These are phyloP conservation scores for Ramaria rubella DNA, from an alignment of 768 basidiomycete genomes.

Conservation along the genomic window DNA sequence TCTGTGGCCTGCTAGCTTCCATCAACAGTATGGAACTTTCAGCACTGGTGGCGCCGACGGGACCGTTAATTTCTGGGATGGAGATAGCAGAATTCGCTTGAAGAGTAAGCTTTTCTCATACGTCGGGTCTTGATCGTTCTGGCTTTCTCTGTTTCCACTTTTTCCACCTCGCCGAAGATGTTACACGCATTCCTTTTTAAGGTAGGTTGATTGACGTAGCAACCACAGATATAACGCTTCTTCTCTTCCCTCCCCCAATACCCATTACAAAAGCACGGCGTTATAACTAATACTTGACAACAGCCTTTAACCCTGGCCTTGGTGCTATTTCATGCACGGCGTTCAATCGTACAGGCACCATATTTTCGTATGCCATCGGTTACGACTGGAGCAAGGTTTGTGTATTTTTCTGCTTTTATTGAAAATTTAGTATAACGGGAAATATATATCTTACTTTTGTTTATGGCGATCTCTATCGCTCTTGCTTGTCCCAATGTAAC, in stretches of 20 bases:
- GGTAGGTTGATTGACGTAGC: too few species aligned
- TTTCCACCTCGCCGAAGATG: background rate
- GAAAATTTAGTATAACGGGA: background rate
- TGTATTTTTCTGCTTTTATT: background rate
- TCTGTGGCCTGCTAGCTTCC: slow-evolving; percentile 6
- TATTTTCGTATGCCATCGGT: slow-evolving; percentile 38
- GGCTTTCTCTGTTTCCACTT: too few species aligned
- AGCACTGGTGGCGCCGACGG: slow-evolving; percentile 25
- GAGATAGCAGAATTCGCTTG: slow-evolving; percentile 35
- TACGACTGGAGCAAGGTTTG: slow-evolving; percentile 35
- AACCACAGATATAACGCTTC: too few species aligned
- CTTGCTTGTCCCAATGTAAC: background rate
- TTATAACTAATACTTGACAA: background rate
- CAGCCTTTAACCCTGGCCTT: slow-evolving; percentile 19
- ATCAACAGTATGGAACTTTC: slow-evolving; percentile 11
- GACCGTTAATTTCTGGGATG: slow-evolving; percentile 33
- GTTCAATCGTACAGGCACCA: slow-evolving; percentile 35
- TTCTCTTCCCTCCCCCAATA: background rate
- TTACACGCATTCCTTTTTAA: background rate
- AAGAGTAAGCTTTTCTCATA: slow-evolving; percentile 30
- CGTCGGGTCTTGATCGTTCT: too few species aligned
- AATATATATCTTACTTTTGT: background rate
- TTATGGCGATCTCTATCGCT: background rate
- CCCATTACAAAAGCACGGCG: background rate
- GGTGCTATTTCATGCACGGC: slow-evolving; percentile 33